These are phyloP conservation scores for Populus hybrid DNA, from an alignment of 441 rosid species.

Conservation along the genomic window DNA sequence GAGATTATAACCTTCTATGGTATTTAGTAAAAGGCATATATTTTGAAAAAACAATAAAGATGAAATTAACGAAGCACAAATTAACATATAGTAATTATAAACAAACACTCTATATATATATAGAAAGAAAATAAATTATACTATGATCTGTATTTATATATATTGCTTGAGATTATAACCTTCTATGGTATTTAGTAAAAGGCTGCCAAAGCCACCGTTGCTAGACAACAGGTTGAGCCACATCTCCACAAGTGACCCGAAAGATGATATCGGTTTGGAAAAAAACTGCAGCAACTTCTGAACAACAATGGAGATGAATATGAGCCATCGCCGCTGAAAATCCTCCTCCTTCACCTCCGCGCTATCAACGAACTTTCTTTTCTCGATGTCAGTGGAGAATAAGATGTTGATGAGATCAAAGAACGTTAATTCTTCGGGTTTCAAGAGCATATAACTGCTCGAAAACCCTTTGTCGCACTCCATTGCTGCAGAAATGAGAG, in stretches of 20 bases:
- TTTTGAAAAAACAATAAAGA: too few species aligned
- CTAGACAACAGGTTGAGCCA: slow-evolving; percentile 40
- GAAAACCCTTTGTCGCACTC: slow-evolving; percentile 39
- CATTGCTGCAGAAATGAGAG: slow-evolving; percentile 6
- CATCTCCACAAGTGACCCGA: slow-evolving; percentile 44
- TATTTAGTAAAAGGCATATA: slow-evolving; percentile 22
- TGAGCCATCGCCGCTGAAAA: slow-evolving; percentile 44
- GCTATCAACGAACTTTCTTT: slow-evolving; percentile 40
- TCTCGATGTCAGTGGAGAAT: slow-evolving; percentile 30
- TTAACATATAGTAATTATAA: too few species aligned
- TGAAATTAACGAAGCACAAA: too few species aligned
- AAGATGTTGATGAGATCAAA: slow-evolving; percentile 42
- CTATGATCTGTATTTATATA: too few species aligned
- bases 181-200: slow-evolving; percentile 30
- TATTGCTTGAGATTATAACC: slow-evolving; percentile 21
- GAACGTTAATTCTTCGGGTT: slow-evolving; percentile 45
- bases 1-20: slow-evolving; percentile 31
- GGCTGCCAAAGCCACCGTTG: slow-evolving; percentile 30
- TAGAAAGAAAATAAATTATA: too few species aligned
- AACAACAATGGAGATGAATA: slow-evolving; percentile 42
- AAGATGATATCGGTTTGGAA: slow-evolving; percentile 32
- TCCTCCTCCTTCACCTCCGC: slow-evolving; percentile 30
- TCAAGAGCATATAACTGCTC: slow-evolving; percentile 40
- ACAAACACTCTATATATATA: too few species aligned
- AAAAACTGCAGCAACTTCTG: slow-evolving; percentile 38